These are phyloP conservation scores for Eustoma russellianum DNA, from an alignment of 257 asterid genomes.

Conservation along the genomic window DNA sequence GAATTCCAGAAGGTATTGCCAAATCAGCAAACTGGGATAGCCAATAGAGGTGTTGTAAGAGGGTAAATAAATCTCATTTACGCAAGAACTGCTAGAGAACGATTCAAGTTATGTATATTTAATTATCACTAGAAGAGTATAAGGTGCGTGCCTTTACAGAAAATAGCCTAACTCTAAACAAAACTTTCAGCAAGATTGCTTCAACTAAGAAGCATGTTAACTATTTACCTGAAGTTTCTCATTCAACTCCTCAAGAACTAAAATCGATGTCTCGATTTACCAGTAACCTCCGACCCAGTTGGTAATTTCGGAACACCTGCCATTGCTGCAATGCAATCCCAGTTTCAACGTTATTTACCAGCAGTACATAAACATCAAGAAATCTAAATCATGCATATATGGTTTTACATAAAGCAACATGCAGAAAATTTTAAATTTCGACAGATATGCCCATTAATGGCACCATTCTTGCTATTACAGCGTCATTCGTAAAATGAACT, in stretches of 20 bases:
- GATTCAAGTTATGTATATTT: neutral
- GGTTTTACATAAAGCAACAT: too few relatives aligned
- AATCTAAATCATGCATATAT: too few relatives aligned
- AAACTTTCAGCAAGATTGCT: too few relatives aligned
- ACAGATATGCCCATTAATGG: neutral
- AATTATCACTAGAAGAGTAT: neutral
- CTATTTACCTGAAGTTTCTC: conserved; percentile 5
- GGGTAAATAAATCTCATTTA: neutral
- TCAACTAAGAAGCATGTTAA: conserved; percentile 5
- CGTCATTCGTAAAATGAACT: too few relatives aligned
- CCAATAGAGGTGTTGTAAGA: too few relatives aligned
- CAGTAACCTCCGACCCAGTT: conserved; percentile 23
- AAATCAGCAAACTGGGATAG: too few relatives aligned
- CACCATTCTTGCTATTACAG: neutral
- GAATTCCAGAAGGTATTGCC: too few relatives aligned
- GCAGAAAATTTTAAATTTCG: too few relatives aligned
- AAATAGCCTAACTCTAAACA: conserved; percentile 17
- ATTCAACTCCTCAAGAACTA: neutral
- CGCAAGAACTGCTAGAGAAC: neutral
- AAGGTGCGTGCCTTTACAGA: conserved; percentile 12
- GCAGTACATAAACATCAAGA: too few relatives aligned
- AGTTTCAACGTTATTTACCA: neutral
- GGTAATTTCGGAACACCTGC: conserved; percentile 15
- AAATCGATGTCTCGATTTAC: conserved; percentile 2
- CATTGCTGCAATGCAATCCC: neutral